Percentiles rank a stretch among this genome's conserved stretches.
phyloP scores from a whole-genome alignment of 2,329 filamentous ascomycete species.

The Pseudofabraea citricarpa region DNA sequence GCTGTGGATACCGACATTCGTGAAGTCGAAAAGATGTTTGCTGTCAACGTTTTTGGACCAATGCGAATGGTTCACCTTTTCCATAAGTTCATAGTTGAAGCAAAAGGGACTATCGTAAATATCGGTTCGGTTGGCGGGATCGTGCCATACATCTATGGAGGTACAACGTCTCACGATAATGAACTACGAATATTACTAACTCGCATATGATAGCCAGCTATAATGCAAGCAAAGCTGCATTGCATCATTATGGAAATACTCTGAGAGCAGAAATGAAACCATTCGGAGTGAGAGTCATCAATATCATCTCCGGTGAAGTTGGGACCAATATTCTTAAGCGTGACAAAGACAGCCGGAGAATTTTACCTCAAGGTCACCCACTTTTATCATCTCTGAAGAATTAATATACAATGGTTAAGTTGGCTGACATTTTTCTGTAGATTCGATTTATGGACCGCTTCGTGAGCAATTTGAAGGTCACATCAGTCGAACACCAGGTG shows the following conservation, averaged over 20 bases:
- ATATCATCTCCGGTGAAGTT: constrained; percentile 25
- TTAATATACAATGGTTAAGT: too few relatives aligned
- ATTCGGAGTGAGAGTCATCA: constrained; percentile 6
- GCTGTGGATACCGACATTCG: constrained; percentile 24
- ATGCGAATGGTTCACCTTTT: constrained; percentile 25
- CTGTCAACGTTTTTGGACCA: constrained; percentile 25
- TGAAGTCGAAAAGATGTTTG: constrained; percentile 22
- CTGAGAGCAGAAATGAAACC: constrained; percentile 14
- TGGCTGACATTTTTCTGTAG: too few relatives aligned
- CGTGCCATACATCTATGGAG: constrained; percentile 29
- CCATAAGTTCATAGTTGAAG: constrained; percentile 17
- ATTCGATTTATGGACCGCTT: constrained; percentile 17
- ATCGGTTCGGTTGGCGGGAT: constrained; percentile 14
- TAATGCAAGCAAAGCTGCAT: constrained; percentile 38
- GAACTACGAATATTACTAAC: not conserved
- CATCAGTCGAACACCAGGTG: constrained; percentile 17
- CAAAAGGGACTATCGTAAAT: constrained; percentile 24
- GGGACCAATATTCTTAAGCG: constrained; percentile 23
- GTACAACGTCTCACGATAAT: too few relatives aligned
- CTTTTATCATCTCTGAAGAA: too few relatives aligned
- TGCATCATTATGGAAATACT: constrained; percentile 23
- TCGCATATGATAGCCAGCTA: constrained; percentile 21
- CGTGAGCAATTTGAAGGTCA: constrained; percentile 16
- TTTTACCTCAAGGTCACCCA: constrained; percentile 16
- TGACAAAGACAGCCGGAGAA: constrained; percentile 13